Evolutionary conservation across 495 filamentous ascomycete genomes (phyloP).

Genomic region (Aspergillus diversus): DNA sequence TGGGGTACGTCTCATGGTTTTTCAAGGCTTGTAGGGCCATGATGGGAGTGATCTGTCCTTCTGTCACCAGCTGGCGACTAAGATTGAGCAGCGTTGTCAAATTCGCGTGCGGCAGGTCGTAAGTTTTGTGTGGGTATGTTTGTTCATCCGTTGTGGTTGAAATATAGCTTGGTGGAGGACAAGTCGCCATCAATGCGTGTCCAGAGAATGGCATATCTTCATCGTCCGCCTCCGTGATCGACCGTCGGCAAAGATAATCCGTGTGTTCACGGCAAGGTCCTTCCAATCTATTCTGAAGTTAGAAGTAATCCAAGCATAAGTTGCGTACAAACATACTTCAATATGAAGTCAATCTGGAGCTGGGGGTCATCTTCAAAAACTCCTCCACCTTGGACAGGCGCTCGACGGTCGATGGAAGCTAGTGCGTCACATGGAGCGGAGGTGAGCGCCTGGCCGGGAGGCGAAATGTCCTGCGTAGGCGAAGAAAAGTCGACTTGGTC

Average conservation of each 20-base stretch:
- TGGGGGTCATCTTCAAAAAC: constrained; percentile 78
- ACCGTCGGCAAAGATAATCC: constrained; percentile 60
- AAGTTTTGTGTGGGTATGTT: constrained; percentile 47
- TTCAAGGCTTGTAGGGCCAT: constrained; percentile 90
- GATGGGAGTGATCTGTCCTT: constrained; percentile 94
- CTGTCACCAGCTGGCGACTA: constrained; percentile 79
- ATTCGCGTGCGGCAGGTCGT: constrained; percentile 67
- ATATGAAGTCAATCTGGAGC: constrained; percentile 91
- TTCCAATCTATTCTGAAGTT: constrained; percentile 65
- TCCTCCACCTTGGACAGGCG: constrained; percentile 45
- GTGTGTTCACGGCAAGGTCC: constrained; percentile 94
- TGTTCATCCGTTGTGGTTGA: constrained; percentile 44
- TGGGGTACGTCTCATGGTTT: constrained; percentile 65
- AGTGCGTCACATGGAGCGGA: constrained; percentile 35
- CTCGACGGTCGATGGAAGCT: constrained; percentile 34
- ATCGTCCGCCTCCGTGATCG: constrained; percentile 52
- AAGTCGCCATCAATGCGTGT: constrained; percentile 88
- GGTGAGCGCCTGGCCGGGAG: constrained; percentile 37
- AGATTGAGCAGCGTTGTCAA: constrained; percentile 81
- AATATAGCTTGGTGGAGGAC: constrained; percentile 66
- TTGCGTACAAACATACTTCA: constrained; percentile 70
- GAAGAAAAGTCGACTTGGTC: constrained; percentile 43
- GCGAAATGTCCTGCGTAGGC: constrained; percentile 34
- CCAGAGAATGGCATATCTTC: constrained; percentile 63
- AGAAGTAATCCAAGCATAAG: constrained; percentile 5